phyloP scores from a whole-genome alignment of 2,329 filamentous ascomycete species.

The Pseudogymnoascus sp. region DNA sequence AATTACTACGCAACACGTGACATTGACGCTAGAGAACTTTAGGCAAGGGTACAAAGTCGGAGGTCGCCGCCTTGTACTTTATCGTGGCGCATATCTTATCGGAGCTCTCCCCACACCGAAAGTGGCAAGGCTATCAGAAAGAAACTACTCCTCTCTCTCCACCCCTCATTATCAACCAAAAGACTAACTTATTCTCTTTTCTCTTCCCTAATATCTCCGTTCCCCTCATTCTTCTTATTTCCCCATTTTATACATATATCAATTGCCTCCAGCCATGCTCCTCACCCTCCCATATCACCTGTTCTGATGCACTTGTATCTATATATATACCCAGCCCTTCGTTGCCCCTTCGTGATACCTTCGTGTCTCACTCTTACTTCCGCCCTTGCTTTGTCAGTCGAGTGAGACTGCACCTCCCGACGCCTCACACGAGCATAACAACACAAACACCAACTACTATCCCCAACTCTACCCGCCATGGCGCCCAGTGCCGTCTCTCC shows the following conservation, averaged over 20 bases:
- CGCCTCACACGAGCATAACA: not conserved
- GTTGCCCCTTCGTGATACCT: not conserved
- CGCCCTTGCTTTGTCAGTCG: not conserved
- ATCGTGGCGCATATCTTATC: not conserved
- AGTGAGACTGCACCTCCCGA: not conserved
- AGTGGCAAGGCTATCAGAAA: conserved; percentile 4
- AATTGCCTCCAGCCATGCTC: not conserved
- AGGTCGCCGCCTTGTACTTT: not conserved
- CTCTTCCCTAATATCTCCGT: conserved; percentile 3
- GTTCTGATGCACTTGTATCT: conserved; percentile 6
- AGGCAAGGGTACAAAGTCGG: not conserved
- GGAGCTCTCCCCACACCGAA: conserved; percentile 7
- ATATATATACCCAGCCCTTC: conserved; percentile 2
- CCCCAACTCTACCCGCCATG: conserved; percentile 34
- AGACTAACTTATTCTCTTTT: not conserved
- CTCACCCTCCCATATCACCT: not conserved
- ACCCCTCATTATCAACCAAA: conserved; percentile 1
- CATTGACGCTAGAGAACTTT: not conserved
- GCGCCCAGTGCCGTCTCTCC: conserved; percentile 50
- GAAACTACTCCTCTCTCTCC: not conserved
- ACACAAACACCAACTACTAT: not conserved
- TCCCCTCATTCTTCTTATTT: not conserved
- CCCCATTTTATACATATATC: not conserved
- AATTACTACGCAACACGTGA: not conserved
- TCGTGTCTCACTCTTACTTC: not conserved